Evolutionary conservation across 2,329 filamentous ascomycete species (phyloP).

Genomic region (Penicillium capsulatum): DNA sequence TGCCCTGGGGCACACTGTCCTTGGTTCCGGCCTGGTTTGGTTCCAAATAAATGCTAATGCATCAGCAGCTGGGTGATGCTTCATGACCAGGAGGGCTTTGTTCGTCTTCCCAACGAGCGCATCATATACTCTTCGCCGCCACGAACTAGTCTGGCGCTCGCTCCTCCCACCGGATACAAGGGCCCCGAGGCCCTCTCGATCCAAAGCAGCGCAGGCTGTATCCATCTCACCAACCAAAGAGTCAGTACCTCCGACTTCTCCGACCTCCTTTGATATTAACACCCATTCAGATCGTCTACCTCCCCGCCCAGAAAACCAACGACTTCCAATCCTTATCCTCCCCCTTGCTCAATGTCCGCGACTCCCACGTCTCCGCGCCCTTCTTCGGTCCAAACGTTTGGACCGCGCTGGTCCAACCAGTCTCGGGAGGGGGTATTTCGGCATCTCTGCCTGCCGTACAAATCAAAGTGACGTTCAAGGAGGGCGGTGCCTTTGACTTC

Average conservation of each 20-base stretch:
- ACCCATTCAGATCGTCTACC: conserved; percentile 69
- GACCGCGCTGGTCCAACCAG: conserved; percentile 74
- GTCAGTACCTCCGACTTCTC: conserved; percentile 48
- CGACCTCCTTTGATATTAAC: conserved; percentile 1
- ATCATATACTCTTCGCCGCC: conserved; percentile 75
- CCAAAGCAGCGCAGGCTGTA: conserved; percentile 68
- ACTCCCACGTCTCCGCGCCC: conserved; percentile 79
- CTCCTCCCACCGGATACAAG: conserved; percentile 63
- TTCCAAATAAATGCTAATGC: conserved; percentile 1
- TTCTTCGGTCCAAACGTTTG: conserved; percentile 93
- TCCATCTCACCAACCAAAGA: conserved; percentile 80
- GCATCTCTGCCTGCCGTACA: conserved; percentile 68
- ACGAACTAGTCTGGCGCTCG: conserved; percentile 71
- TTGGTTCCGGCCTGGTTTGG: not conserved
- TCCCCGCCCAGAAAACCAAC: conserved; percentile 65
- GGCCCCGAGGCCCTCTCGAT: conserved; percentile 62
- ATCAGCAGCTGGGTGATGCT: conserved; percentile 83
- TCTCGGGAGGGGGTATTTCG: conserved; percentile 78
- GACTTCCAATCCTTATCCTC: conserved; percentile 82
- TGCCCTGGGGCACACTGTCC: not conserved
- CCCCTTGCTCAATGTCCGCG: conserved; percentile 80
- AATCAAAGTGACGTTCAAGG: conserved; percentile 83
- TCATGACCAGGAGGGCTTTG: conserved; percentile 65
- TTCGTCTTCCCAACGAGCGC: conserved; percentile 78
- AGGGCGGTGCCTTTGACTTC: conserved; percentile 93